Evolutionary conservation across 345 rosid species (phyloP).

Genomic region (Linum trigynum): DNA sequence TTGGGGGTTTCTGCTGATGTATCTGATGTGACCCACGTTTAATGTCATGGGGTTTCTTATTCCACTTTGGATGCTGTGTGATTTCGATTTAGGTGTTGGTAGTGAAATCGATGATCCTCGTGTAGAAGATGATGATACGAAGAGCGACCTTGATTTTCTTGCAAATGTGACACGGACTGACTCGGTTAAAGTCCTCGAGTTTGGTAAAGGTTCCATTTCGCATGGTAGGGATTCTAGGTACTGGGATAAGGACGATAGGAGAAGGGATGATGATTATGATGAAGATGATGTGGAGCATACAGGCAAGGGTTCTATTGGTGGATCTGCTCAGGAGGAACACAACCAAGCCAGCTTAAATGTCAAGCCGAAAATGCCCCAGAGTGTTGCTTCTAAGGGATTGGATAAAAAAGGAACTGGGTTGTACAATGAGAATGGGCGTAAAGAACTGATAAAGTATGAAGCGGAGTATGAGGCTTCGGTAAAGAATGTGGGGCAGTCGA

Average conservation of each 20-base stretch:
- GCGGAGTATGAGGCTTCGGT: conserved; percentile 74
- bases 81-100: conserved; percentile 9
- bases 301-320: conserved; percentile 13
- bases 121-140: conserved; percentile 32
- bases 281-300: conserved; percentile 48
- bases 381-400: conserved; percentile 17
- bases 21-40: no score
- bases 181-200: conserved; percentile 44
- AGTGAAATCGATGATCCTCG: conserved; percentile 13
- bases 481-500: conserved; percentile 27
- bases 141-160: conserved; percentile 57
- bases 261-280: conserved; percentile 76
- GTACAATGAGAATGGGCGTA: conserved; percentile 82
- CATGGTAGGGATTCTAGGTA: conserved; percentile 83
- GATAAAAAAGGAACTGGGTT: conserved; percentile 47
- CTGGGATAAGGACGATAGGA: conserved; percentile 95
- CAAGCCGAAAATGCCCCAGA: conserved; percentile 25
- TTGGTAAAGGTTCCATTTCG: conserved; percentile 55
- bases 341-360: conserved; percentile 12
- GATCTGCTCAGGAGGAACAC: conserved; percentile 23
- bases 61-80: not conserved
- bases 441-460: conserved; percentile 71
- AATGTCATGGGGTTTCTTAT: not conserved
- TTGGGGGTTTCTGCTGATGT: no score
- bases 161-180: conserved; percentile 68